phyloP scores from a whole-genome alignment of 129 eudicot genomes.

The Dittrichia graveolens region DNA sequence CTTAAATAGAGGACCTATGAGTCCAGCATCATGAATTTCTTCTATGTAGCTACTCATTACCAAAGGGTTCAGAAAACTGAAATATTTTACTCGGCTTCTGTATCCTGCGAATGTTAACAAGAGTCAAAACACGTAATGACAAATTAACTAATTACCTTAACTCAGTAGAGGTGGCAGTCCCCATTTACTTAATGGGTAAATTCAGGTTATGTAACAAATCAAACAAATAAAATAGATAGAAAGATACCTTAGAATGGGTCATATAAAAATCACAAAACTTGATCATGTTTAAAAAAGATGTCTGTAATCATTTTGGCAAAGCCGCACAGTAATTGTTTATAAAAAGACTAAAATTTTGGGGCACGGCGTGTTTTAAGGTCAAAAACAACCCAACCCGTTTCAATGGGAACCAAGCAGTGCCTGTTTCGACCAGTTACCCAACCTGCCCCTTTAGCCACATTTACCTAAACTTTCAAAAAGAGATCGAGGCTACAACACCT shows the following conservation, averaged over 20 bases:
- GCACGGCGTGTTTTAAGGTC: not conserved
- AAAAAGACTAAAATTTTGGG: too few relatives aligned
- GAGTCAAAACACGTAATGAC: constrained; percentile 22
- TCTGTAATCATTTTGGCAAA: too few relatives aligned
- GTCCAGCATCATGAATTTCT: constrained; percentile 71
- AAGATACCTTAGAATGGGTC: not conserved
- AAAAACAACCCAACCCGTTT: not conserved
- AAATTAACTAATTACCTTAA: not conserved
- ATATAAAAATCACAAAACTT: not conserved
- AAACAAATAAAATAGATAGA: not conserved
- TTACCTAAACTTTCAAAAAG: not conserved
- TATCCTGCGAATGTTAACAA: constrained; percentile 45
- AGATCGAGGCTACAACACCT: constrained; percentile 39
- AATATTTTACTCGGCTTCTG: constrained; percentile 66
- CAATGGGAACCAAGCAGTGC: not conserved
- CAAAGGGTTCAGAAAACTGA: constrained; percentile 44
- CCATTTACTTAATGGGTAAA: not conserved
- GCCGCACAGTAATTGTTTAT: too few relatives aligned
- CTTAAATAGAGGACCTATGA: constrained; percentile 79
- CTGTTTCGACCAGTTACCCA: not conserved
- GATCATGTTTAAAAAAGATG: too few relatives aligned
- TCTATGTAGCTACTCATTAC: constrained; percentile 49
- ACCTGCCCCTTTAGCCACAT: not conserved
- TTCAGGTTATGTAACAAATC: not conserved
- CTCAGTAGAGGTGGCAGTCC: not conserved